phyloP scores from a whole-genome alignment of 352 stramenopile genomes.

The Phytophthora foliorum region DNA sequence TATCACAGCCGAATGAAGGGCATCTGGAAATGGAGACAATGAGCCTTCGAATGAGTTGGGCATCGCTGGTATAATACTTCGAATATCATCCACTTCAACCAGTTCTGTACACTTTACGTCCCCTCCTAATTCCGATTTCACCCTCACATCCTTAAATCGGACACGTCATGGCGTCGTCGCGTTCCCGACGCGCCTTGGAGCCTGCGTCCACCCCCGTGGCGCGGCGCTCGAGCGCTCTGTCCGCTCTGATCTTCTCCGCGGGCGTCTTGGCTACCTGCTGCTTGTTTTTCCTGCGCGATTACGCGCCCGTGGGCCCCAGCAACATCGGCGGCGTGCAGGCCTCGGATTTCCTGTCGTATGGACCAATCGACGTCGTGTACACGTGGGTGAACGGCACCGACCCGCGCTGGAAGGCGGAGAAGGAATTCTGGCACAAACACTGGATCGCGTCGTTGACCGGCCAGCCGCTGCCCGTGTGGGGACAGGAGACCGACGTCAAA shows the following conservation, averaged over 20 bases:
- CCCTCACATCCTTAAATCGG: background rate
- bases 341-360: conserved; percentile 72
- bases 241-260: conserved; percentile 14
- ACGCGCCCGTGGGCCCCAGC: conserved; percentile 35
- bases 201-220: background rate
- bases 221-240: background rate
- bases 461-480: conserved; percentile 71
- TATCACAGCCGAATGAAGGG: too few species aligned
- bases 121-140: conserved; percentile 15
- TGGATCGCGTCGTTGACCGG: conserved; percentile 89
- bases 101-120: background rate
- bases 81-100: background rate
- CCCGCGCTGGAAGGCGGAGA: conserved; percentile 91
- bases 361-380: conserved; percentile 96
- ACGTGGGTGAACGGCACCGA: conserved; percentile 97
- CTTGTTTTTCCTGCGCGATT: conserved; percentile 22
- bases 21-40: too few species aligned
- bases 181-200: conserved; percentile 23
- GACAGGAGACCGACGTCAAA: conserved; percentile 54
- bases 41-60: too few species aligned
- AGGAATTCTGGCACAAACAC: conserved; percentile 91
- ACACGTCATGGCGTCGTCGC: conserved; percentile 32
- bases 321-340: conserved; percentile 80
- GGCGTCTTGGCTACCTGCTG: conserved; percentile 19
- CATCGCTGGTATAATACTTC: too few species aligned